These are phyloP conservation scores for Xylariales sp. DNA, from an alignment of 2,329 filamentous ascomycete species.

Conservation along the genomic window DNA sequence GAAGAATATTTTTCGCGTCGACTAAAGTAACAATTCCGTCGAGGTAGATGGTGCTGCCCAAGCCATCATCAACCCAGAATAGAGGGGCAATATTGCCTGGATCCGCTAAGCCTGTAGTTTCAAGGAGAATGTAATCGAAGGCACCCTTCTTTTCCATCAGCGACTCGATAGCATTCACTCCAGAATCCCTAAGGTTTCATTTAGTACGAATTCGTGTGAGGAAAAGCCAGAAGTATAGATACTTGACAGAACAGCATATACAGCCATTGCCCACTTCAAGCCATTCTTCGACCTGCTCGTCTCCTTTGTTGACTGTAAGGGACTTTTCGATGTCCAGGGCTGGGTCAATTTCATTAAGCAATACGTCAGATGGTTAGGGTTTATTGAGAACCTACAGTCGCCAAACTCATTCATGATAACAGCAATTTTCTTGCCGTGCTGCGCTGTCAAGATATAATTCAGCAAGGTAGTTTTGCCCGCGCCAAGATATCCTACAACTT, in stretches of 20 bases:
- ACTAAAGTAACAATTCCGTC: slow-evolving; percentile 96
- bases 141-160: slow-evolving; percentile 90
- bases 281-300: slow-evolving; percentile 86
- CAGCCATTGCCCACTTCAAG: slow-evolving; percentile 95
- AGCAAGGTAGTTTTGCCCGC: slow-evolving; percentile 93
- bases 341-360: too few species aligned
- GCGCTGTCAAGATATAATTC: slow-evolving; percentile 91
- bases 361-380: too few species aligned
- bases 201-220: slow-evolving; percentile 12
- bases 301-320: slow-evolving; percentile 81
- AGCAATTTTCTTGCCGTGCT: slow-evolving; percentile 96
- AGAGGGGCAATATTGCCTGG: slow-evolving; percentile 92
- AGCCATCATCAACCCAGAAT: slow-evolving; percentile 96
- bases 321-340: slow-evolving; percentile 95
- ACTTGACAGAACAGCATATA: slow-evolving; percentile 97
- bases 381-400: slow-evolving; percentile 62
- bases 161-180: slow-evolving; percentile 91
- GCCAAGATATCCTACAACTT: slow-evolving; percentile 75
- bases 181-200: slow-evolving; percentile 63
- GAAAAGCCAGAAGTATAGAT: slow-evolving; percentile 12
- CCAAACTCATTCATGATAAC: slow-evolving; percentile 96
- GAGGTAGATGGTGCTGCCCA: slow-evolving; percentile 92
- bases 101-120: slow-evolving; percentile 93
- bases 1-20: slow-evolving; percentile 88
- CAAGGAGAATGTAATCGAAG: slow-evolving; percentile 96